These are phyloP conservation scores for Leavenworthia alabamica DNA, from an alignment of 345 rosid genomes.

Conservation along the genomic window DNA sequence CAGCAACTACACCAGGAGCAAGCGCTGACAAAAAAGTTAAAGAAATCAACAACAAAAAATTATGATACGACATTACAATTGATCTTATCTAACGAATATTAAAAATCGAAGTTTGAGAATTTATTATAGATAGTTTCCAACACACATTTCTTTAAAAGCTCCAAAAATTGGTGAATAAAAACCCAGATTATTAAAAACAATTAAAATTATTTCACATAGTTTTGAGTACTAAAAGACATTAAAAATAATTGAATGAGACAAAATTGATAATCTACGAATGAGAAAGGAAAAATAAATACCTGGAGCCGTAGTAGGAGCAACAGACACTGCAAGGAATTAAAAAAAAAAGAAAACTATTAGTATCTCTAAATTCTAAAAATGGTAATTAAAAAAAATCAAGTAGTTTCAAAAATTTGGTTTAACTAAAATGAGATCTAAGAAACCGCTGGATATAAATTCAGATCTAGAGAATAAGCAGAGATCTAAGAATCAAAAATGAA, in stretches of 20 bases:
- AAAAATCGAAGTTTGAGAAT: background rate
- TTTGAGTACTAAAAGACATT: background rate
- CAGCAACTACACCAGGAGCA: conserved; percentile 26
- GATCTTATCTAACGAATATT: background rate
- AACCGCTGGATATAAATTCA: background rate
- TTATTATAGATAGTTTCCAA: background rate
- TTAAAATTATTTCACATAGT: no score
- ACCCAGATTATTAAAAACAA: background rate
- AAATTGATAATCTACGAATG: background rate
- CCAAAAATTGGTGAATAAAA: background rate
- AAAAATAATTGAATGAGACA: background rate
- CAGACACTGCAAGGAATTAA: conserved; percentile 17
- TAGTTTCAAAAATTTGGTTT: background rate
- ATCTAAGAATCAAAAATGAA: background rate
- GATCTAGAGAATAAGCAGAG: background rate
- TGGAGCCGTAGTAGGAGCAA: conserved; percentile 26
- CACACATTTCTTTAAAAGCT: background rate
- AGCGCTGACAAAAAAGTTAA: background rate
- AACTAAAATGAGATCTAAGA: conserved; percentile 1
- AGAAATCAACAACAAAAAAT: background rate
- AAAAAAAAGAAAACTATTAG: background rate
- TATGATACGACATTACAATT: no score
- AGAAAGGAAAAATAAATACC: conserved; percentile 15
- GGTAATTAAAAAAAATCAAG: no score
- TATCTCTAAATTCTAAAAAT: background rate